Evolutionary conservation across 768 basidiomycete genomes (phyloP).

Genomic region (Cystofilobasidium capitatum): DNA sequence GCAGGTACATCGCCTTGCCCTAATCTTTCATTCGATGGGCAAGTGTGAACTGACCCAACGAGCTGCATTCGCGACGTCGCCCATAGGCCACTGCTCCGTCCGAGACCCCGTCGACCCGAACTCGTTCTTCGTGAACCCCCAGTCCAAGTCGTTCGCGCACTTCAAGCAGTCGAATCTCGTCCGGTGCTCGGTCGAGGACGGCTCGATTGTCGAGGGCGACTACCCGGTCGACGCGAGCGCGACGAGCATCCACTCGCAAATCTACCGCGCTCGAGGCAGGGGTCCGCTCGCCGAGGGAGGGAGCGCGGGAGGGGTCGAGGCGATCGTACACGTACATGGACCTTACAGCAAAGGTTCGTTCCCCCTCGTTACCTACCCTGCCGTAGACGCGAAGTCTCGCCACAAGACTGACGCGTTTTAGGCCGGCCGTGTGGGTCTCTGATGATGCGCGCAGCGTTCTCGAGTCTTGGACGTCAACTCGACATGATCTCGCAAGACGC

Average conservation of each 20-base stretch:
- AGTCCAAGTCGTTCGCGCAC: not conserved
- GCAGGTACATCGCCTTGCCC: not conserved
- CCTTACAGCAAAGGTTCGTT: conserved; percentile 1
- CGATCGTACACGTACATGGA: not conserved
- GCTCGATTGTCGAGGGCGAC: not conserved
- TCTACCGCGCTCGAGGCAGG: not conserved
- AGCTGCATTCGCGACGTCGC: not conserved
- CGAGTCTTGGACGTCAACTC: not conserved
- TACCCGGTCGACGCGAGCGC: conserved; percentile 4
- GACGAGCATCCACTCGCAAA: not conserved
- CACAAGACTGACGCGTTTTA: too few relatives aligned
- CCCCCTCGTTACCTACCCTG: too few relatives aligned
- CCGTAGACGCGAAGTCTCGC: too few relatives aligned
- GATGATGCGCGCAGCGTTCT: not conserved
- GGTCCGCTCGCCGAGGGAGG: not conserved
- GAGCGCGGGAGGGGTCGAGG: not conserved
- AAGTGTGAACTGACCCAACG: not conserved
- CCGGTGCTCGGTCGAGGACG: not conserved
- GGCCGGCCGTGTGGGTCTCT: not conserved
- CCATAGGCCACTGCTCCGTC: not conserved
- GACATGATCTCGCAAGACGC: conserved; percentile 6
- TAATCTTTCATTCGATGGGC: not conserved
- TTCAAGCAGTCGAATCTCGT: not conserved
- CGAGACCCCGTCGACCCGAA: not conserved
- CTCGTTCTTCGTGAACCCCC: not conserved